Percentiles rank a stretch among this genome's conserved stretches.
These are phyloP conservation scores for Pisolithus thermaeus DNA, from an alignment of 1,284 basidiomycete genomes.

Conservation along the genomic window DNA sequence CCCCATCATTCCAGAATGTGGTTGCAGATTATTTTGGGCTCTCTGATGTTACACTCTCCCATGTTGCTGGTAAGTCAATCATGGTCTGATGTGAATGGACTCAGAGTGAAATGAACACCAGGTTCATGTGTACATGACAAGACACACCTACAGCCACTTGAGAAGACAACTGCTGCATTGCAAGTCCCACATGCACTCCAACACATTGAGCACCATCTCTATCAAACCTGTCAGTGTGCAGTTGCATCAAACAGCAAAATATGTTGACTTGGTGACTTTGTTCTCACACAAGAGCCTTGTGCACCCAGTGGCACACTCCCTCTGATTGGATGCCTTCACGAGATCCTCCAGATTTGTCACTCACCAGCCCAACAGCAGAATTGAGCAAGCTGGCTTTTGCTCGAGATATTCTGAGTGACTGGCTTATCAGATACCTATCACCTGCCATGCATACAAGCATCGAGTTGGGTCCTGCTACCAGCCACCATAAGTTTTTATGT, in stretches of 20 bases:
- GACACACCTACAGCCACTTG: background rate
- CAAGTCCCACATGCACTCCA: background rate
- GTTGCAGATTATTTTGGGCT: background rate
- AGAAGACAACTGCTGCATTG: background rate
- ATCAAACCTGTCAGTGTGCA: constrained; percentile 1
- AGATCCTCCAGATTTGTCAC: constrained; percentile 3
- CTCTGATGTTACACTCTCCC: background rate
- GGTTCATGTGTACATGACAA: constrained; percentile 1
- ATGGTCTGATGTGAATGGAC: background rate
- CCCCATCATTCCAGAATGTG: background rate
- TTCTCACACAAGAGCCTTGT: background rate
- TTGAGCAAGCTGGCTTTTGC: background rate
- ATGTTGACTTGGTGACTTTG: background rate
- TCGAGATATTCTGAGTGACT: background rate
- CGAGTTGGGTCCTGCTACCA: no score
- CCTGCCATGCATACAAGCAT: no score
- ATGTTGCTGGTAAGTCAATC: background rate
- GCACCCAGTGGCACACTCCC: background rate
- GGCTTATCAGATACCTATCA: no score
- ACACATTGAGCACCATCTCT: background rate
- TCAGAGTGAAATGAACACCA: background rate
- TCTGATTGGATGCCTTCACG: background rate
- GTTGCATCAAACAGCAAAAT: background rate
- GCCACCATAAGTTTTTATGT: no score
- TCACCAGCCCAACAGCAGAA: background rate